Conservation (phyloP, 192 early-diverging fungal genomes). For the Coemansia sp. region DNA sequence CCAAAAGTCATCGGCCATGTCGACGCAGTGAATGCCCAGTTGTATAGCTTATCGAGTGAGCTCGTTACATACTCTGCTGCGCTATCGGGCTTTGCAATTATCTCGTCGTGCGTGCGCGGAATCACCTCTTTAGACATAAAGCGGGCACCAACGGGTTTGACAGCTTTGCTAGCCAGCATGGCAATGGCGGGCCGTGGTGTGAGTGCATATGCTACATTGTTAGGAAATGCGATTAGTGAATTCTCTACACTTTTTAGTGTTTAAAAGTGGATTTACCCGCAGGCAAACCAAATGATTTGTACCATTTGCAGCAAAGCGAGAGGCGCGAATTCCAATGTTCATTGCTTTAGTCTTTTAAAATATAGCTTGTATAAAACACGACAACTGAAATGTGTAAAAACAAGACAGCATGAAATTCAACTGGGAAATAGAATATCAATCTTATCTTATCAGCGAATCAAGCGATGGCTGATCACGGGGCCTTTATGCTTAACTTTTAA, state of each 20-base stretch:
- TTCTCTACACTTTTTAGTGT: neutral
- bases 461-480: slow-evolving; percentile 1
- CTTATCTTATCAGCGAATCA: slow-evolving; percentile 8
- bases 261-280: neutral
- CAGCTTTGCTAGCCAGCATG: neutral
- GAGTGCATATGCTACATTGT: neutral
- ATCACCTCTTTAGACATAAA: slow-evolving; percentile 42
- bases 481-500: neutral
- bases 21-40: slow-evolving; percentile 90
- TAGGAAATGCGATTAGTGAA: slow-evolving; percentile 5
- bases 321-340: slow-evolving; percentile 33
- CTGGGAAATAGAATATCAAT: neutral
- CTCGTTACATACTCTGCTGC: slow-evolving; percentile 78
- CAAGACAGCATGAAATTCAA: neutral
- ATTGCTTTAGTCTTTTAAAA: neutral
- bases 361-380: neutral
- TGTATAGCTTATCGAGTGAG: slow-evolving; percentile 88
- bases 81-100: slow-evolving; percentile 50
- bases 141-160: slow-evolving; percentile 5
- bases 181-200: neutral
- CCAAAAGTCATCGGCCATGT: slow-evolving; percentile 91
- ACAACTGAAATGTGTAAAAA: neutral
- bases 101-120: slow-evolving; percentile 53
- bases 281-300: slow-evolving; percentile 1
- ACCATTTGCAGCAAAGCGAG: slow-evolving; percentile 24